phyloP scores from a whole-genome alignment of 2,329 filamentous ascomycete species.

The Clonostachys solani region DNA sequence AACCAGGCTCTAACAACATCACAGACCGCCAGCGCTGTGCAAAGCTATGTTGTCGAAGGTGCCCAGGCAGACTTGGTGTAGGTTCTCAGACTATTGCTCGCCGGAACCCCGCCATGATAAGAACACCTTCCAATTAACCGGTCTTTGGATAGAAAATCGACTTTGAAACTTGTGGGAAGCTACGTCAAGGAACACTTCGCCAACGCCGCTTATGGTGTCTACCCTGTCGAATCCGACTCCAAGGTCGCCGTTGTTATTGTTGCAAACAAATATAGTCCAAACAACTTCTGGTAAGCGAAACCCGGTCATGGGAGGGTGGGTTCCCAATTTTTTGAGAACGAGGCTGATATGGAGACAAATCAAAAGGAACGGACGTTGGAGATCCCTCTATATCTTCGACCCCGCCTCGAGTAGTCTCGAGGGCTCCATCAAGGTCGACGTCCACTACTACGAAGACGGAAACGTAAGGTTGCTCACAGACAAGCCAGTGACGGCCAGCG shows the following conservation, averaged over 20 bases:
- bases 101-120: too few species aligned
- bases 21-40: conserved; percentile 76
- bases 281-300: conserved; percentile 80
- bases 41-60: conserved; percentile 76
- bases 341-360: background rate
- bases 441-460: conserved; percentile 99
- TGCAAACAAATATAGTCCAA: conserved; percentile 94
- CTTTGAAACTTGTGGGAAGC: conserved; percentile 68
- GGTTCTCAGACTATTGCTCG: conserved; percentile 17
- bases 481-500: conserved; percentile 63
- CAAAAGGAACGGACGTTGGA: conserved; percentile 89
- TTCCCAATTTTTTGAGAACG: background rate
- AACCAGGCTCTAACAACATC: conserved; percentile 3
- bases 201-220: conserved; percentile 75
- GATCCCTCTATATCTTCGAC: conserved; percentile 77
- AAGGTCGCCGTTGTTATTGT: conserved; percentile 80
- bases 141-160: conserved; percentile 62
- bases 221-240: conserved; percentile 71
- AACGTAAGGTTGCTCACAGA: conserved; percentile 92
- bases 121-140: background rate
- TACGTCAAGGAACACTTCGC: conserved; percentile 90
- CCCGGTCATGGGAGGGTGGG: background rate
- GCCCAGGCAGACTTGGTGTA: conserved; percentile 77
- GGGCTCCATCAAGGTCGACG: conserved; percentile 85
- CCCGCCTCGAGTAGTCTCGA: conserved; percentile 65